Evolutionary conservation across 2,329 filamentous ascomycete species (phyloP), one percentile per base, ranked within the genome.

Genomic region (Aureobasidium sp.): DNA sequence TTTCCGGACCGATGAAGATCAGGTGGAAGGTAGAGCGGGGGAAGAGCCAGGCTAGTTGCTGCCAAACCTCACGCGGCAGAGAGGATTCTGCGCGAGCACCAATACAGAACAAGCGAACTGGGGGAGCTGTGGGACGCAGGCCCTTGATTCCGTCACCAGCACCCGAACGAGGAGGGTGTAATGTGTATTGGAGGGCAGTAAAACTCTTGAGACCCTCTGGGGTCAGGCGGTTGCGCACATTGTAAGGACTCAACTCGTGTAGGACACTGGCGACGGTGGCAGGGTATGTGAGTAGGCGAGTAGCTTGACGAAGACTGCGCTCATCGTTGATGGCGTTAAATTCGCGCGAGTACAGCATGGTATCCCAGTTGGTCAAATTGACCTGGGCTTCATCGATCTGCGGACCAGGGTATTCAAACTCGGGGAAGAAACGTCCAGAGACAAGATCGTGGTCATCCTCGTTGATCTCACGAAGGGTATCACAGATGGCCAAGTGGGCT

Each of bases 321-420:
- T 96, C 92, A 65, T 91, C 86, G 73, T 99, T 91, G 71, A 99
- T 87, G 5, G 95, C 95, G 67, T 88, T 84, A 70, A 94, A 97
- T 69, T 96, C 88, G 70, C 94, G 83, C 3, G 91, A 95, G 73
- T 96, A 99, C 71, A 99, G 80, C 69, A 95, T 90, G 0, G 94
- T 97, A 75, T 99, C 94, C 94, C 94, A 99, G 74, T 95, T 99
- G 47, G 89, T 96, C 89, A 99, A 92, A 76, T 99, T 99, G 67
- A 97, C 85, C 67, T 94, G 82, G 37, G 91, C 90, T 73, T 97
- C 93, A 67, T 97, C 92, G 73, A 97, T 86, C 77, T 97, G 92
- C 61, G 87, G 82, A 15, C 88, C 90, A 0, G 94, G 91, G 71
- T 96, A 96, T 65, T 92, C 86, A 71, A 96, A 97, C 74, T 99